These are phyloP conservation scores for Mycena maculata DNA, from an alignment of 768 basidiomycete genomes.

Conservation along the genomic window DNA sequence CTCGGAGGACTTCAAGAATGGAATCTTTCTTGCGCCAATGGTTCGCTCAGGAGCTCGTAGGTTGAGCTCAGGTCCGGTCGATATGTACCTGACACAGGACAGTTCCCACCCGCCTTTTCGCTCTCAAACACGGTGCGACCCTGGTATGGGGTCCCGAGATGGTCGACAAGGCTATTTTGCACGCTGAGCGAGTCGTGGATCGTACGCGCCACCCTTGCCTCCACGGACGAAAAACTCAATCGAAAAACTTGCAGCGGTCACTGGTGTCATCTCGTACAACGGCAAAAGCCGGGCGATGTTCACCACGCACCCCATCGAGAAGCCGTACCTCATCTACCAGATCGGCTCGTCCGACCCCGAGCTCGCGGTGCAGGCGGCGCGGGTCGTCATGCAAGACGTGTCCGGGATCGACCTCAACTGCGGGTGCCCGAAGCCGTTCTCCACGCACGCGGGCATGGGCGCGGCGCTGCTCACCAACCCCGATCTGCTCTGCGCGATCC, in stretches of 20 bases:
- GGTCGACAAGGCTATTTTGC: constrained; percentile 95
- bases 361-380: constrained; percentile 92
- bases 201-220: constrained; percentile 62
- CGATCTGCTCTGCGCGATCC: constrained; percentile 89
- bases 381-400: constrained; percentile 86
- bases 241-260: constrained; percentile 64
- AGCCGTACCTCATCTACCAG: constrained; percentile 94
- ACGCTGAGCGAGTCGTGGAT: constrained; percentile 85
- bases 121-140: constrained; percentile 92
- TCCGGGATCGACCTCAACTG: constrained; percentile 97
- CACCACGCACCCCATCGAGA: constrained; percentile 93
- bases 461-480: constrained; percentile 94
- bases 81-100: constrained; percentile 31
- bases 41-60: constrained; percentile 91
- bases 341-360: constrained; percentile 92
- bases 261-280: constrained; percentile 89
- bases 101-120: constrained; percentile 90
- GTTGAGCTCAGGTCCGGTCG: constrained; percentile 44
- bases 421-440: constrained; percentile 97
- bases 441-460: constrained; percentile 95
- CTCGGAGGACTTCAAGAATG: constrained; percentile 83
- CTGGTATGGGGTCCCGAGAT: constrained; percentile 98
- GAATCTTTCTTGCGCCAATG: constrained; percentile 98
- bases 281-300: constrained; percentile 90
- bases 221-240: background rate